Percentiles rank a stretch among this genome's conserved stretches.
Evolutionary conservation across 345 rosid genomes (phyloP).

Genomic region (Cardiospermum halicacabum): DNA sequence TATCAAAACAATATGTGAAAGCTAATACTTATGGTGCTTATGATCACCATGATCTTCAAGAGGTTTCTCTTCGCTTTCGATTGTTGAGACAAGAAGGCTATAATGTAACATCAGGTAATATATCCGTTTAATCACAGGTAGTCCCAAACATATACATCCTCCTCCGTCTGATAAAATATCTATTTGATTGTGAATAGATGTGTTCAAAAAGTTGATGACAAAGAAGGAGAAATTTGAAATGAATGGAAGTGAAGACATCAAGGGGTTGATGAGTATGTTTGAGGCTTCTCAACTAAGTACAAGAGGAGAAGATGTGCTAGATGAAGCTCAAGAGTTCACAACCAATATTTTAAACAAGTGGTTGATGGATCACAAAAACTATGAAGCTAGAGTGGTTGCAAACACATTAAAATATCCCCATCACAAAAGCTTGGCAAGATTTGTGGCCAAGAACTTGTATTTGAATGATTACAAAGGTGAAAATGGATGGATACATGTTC

Average conservation of each 20-base stretch:
- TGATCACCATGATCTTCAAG: conserved; percentile 20
- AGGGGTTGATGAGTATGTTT: conserved; percentile 34
- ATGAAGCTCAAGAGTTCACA: conserved; percentile 27
- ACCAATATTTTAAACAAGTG: conserved; percentile 20
- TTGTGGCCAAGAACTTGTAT: conserved; percentile 26
- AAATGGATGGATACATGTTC: conserved; percentile 26
- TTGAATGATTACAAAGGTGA: conserved; percentile 4
- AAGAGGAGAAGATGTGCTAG: conserved; percentile 44
- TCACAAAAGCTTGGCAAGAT: conserved; percentile 40
- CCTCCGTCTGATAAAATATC: not conserved
- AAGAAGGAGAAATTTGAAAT: conserved; percentile 19
- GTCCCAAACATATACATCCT: too few species aligned
- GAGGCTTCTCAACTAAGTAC: conserved; percentile 58
- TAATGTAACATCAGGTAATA: conserved; percentile 23
- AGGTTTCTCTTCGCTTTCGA: conserved; percentile 24
- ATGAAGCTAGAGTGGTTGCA: conserved; percentile 19
- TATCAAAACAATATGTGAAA: not conserved
- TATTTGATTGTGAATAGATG: conserved; percentile 17
- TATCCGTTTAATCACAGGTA: not conserved
- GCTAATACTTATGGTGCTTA: not conserved
- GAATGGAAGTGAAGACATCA: conserved; percentile 17
- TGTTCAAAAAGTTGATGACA: conserved; percentile 26
- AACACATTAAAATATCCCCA: conserved; percentile 31
- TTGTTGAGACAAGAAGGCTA: conserved; percentile 27
- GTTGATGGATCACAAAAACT: not conserved